phyloP scores from a whole-genome alignment of 805 yeast species.

The Yamadazyma takamatsuzukensis region DNA sequence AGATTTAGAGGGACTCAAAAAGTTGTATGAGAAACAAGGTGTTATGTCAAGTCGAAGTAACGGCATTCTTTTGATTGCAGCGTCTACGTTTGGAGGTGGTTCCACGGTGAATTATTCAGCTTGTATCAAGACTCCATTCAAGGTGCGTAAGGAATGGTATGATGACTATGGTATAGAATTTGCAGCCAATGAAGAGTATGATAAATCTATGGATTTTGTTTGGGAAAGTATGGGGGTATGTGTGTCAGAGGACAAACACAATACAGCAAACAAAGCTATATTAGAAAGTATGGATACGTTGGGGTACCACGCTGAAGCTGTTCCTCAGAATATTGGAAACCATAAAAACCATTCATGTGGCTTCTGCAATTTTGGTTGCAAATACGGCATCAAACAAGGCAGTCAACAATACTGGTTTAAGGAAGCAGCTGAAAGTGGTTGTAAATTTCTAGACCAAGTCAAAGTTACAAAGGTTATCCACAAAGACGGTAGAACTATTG shows the following conservation, averaged over 20 bases:
- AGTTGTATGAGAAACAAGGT: slow-evolving; percentile 41
- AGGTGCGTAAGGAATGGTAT: slow-evolving; percentile 51
- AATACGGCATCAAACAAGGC: slow-evolving; percentile 51
- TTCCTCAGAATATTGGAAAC: slow-evolving; percentile 47
- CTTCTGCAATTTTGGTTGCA: slow-evolving; percentile 46
- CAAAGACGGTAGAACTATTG: slow-evolving; percentile 41
- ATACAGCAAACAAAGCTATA: slow-evolving; percentile 40
- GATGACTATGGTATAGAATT: slow-evolving; percentile 42
- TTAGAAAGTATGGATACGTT: slow-evolving; percentile 43
- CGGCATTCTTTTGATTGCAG: slow-evolving; percentile 41
- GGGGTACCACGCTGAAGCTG: slow-evolving; percentile 37
- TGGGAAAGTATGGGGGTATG: slow-evolving; percentile 47
- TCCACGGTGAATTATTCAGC: slow-evolving; percentile 59
- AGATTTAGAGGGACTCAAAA: slow-evolving; percentile 33
- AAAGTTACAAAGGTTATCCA: slow-evolving; percentile 37
- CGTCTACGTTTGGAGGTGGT: slow-evolving; percentile 57
- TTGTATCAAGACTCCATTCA: slow-evolving; percentile 45
- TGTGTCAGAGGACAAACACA: slow-evolving; percentile 36
- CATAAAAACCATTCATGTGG: slow-evolving; percentile 45
- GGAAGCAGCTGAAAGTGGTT: slow-evolving; percentile 44
- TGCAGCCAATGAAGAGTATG: slow-evolving; percentile 41
- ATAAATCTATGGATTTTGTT: slow-evolving; percentile 43
- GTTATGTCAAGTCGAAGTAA: slow-evolving; percentile 28
- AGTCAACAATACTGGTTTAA: slow-evolving; percentile 47
- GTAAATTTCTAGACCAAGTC: slow-evolving; percentile 44